phyloP scores from a whole-genome alignment of 257 asterid genomes.

The Nicotiana sylvestris region DNA sequence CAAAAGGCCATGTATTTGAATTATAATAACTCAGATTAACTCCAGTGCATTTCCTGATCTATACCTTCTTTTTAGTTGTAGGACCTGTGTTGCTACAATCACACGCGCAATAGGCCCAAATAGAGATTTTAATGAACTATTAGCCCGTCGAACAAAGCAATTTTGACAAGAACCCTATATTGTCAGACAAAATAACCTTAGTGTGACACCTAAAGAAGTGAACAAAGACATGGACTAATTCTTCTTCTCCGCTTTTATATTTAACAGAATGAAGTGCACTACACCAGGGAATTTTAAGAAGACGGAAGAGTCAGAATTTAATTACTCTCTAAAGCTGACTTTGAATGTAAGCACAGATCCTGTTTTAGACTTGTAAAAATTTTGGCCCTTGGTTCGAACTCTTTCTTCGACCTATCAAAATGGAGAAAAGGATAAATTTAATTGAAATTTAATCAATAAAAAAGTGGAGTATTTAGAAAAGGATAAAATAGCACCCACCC shows the following conservation, averaged over 20 bases:
- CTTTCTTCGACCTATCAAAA: conserved; percentile 83
- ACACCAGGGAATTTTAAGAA: not conserved
- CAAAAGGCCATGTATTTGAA: not conserved
- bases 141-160: not conserved
- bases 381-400: conserved; percentile 71
- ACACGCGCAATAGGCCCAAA: not conserved
- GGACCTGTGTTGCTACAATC: not conserved
- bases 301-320: conserved; percentile 12
- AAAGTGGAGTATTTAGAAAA: not conserved
- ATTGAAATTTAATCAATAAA: not conserved
- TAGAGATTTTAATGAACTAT: not conserved
- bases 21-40: not conserved
- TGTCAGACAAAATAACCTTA: not conserved
- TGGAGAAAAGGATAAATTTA: not conserved
- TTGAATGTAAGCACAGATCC: conserved; percentile 94
- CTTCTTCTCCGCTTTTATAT: not conserved
- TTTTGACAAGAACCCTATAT: not conserved
- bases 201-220: not conserved
- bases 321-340: conserved; percentile 99
- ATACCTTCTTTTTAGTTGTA: not conserved
- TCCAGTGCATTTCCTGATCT: not conserved
- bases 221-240: not conserved
- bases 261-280: not conserved
- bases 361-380: conserved; percentile 76
- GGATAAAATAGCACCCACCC: conserved; percentile 28